A percentile compares a stretch with the other conserved stretches of the same genome.
phyloP scores from a whole-genome alignment of 768 basidiomycete species.

The Pulveroboletus sp. region DNA sequence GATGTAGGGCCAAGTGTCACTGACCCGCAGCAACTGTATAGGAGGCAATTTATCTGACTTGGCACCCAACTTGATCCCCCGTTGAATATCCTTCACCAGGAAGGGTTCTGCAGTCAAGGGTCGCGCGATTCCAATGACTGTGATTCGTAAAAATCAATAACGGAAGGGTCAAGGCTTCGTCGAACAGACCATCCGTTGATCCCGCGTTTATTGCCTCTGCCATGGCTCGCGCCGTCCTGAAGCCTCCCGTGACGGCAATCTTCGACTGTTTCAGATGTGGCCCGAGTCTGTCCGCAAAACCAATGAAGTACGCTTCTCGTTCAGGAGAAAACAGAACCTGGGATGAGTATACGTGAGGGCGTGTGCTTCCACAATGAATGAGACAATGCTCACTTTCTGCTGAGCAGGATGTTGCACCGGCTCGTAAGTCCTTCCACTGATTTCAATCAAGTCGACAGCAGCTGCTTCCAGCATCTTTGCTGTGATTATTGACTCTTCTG shows the following conservation, averaged over 20 bases:
- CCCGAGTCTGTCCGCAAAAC: constrained; percentile 26
- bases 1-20: not conserved
- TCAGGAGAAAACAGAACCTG: constrained; percentile 11
- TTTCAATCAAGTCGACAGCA: constrained; percentile 38
- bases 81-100: constrained; percentile 26
- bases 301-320: constrained; percentile 30
- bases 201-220: constrained; percentile 22
- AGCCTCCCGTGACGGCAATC: constrained; percentile 30
- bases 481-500: constrained; percentile 30
- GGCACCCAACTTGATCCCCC: constrained; percentile 19
- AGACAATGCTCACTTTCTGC: constrained; percentile 9
- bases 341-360: not conserved
- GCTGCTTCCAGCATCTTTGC: constrained; percentile 31
- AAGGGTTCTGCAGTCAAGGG: constrained; percentile 30
- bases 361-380: not conserved
- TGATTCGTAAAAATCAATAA: not conserved
- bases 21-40: constrained; percentile 33
- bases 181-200: constrained; percentile 25
- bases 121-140: constrained; percentile 30
- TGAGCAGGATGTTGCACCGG: not conserved
- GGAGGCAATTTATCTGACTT: constrained; percentile 32
- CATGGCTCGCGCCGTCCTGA: constrained; percentile 27
- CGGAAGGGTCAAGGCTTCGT: not conserved
- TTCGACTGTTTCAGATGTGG: constrained; percentile 23
- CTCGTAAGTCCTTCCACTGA: constrained; percentile 38